Evolutionary conservation across 345 rosid genomes (phyloP).

Genomic region (Passiflora organensis): DNA sequence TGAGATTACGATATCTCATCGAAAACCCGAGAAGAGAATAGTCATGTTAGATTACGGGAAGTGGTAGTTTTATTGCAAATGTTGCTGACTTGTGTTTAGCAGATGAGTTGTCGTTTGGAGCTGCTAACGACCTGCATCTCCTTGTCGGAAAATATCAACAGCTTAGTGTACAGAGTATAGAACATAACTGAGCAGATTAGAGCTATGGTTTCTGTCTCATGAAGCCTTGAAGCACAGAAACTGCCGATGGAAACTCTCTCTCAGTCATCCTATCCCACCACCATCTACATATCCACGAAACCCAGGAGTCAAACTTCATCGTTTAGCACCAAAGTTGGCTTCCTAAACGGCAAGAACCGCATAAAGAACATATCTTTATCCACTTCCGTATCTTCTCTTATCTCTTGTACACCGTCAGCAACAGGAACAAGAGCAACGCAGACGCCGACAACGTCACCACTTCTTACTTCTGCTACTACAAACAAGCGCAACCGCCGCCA

Average conservation of each 20-base stretch:
- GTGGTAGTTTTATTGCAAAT: no score
- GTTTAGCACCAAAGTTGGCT: constrained; percentile 7
- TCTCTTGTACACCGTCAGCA: constrained; percentile 18
- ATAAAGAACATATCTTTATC: constrained; percentile 14
- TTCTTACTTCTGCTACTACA: constrained; percentile 16
- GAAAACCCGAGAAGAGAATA: no score
- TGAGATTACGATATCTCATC: no score
- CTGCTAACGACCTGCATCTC: no score
- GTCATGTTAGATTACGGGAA: no score
- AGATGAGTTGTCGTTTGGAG: no score
- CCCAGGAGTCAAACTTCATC: constrained; percentile 10
- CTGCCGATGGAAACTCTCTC: constrained; percentile 28
- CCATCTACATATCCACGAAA: constrained; percentile 8
- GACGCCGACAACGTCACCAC: constrained; percentile 25
- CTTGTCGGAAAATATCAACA: no score
- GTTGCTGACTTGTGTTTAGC: no score
- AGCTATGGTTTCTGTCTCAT: no score
- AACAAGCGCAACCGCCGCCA: constrained; percentile 15
- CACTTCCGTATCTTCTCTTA: constrained; percentile 5
- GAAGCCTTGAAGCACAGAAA: neutral
- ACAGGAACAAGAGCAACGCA: constrained; percentile 20
- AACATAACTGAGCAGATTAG: no score
- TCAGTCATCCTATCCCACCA: constrained; percentile 12
- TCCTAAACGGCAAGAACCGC: constrained; percentile 7
- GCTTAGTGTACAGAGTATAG: no score